These are phyloP conservation scores for Halophytophthora batemanensis DNA, from an alignment of 352 stramenopile species.

Conservation along the genomic window DNA sequence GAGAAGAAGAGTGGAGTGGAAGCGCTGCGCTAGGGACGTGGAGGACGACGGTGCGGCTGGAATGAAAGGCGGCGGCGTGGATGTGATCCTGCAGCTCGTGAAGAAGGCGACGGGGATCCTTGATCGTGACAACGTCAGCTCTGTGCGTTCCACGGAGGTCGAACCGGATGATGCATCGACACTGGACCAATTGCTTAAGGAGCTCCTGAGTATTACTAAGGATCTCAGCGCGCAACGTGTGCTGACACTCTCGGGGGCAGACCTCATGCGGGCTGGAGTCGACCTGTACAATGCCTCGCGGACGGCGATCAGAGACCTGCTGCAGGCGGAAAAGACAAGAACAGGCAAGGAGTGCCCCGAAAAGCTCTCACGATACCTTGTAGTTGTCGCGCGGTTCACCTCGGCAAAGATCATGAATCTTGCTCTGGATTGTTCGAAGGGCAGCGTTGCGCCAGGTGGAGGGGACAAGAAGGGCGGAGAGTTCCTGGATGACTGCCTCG, in stretches of 20 bases:
- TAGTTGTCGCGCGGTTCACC: conserved; percentile 45
- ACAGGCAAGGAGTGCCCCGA: background rate
- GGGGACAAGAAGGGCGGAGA: conserved; percentile 14
- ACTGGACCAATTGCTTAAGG: conserved; percentile 13
- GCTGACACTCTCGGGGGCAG: conserved; percentile 20
- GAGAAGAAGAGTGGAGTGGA: background rate
- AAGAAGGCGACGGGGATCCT: conserved; percentile 19
- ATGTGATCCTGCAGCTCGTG: conserved; percentile 18
- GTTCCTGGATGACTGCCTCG: conserved; percentile 62
- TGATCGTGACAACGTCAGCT: background rate
- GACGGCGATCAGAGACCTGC: conserved; percentile 31
- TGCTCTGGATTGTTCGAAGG: conserved; percentile 36
- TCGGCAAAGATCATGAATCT: conserved; percentile 66
- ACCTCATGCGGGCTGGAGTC: conserved; percentile 61
- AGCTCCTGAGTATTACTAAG: conserved; percentile 32
- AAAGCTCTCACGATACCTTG: conserved; percentile 23
- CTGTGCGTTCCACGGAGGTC: background rate
- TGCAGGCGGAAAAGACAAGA: conserved; percentile 18
- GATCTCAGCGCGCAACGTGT: conserved; percentile 21
- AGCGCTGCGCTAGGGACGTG: background rate
- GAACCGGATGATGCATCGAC: conserved; percentile 1
- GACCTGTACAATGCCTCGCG: conserved; percentile 69
- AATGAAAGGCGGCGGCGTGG: conserved; percentile 13
- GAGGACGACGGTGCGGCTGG: conserved; percentile 2
- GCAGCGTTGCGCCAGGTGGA: conserved; percentile 1